These are phyloP conservation scores for Dendrobium chrysotoxum DNA, from an alignment of 106 monocot species.

Conservation along the genomic window DNA sequence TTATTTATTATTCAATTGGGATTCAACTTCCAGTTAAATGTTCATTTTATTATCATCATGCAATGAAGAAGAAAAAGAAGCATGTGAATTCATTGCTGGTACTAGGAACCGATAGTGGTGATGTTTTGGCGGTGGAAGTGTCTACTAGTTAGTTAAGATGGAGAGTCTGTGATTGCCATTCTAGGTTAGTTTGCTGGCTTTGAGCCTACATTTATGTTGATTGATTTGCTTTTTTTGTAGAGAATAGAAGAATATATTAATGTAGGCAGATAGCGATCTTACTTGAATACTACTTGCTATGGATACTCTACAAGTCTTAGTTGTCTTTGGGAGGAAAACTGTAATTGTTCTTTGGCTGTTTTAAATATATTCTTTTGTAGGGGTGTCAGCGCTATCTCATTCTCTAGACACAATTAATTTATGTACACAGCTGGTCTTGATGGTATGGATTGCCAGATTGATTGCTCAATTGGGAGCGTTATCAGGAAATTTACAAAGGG, in stretches of 20 bases:
- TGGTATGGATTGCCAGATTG: conserved; percentile 84
- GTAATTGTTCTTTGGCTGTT: not conserved
- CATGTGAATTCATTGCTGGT: conserved; percentile 45
- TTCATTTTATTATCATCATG: conserved; percentile 1
- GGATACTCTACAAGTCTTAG: not conserved
- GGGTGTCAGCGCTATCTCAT: conserved; percentile 76
- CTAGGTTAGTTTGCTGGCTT: conserved; percentile 48
- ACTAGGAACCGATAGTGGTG: conserved; percentile 81
- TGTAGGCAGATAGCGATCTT: not conserved
- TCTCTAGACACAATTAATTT: conserved; percentile 26
- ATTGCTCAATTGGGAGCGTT: conserved; percentile 48
- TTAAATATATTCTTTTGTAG: conserved; percentile 24
- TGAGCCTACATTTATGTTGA: not conserved
- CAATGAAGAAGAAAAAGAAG: conserved; percentile 65
- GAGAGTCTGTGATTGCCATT: conserved; percentile 77
- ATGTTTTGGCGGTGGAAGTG: conserved; percentile 82
- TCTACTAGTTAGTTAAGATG: conserved; percentile 60
- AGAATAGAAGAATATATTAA: not conserved
- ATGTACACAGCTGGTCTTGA: conserved; percentile 76
- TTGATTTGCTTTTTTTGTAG: not conserved
- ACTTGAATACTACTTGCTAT: not conserved
- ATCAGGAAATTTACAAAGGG: conserved; percentile 57
- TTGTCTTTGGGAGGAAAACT: not conserved
- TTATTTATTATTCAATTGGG: not conserved
- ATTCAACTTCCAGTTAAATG: not conserved